Base-by-base conservation (phyloP, 371 early-diverging fungal species). In the Zychaea mexicana region DNA sequence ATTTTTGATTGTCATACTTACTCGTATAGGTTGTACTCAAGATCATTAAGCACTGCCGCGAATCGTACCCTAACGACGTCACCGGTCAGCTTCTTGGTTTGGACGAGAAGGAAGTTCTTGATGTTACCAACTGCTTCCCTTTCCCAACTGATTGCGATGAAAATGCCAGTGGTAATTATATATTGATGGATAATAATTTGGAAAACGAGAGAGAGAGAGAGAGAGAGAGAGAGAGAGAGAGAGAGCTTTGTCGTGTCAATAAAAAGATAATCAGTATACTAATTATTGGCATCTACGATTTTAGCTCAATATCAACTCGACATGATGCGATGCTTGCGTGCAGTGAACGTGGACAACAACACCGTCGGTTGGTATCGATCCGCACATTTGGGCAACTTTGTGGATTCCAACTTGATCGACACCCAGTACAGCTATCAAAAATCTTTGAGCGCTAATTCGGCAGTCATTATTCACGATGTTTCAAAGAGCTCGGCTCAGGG, bases 311-410 rank as follows among this genome's bases (percentile, higher is more conserved):
- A 97, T 79, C 96, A 96, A 82, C 72, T 92, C 36, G 94, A 92
- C 65, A 96, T 97, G 96, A 89, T 97, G 85, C 85, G 92, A 69
- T 90, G 92, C 77, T 83, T 97, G 71, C 90, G 94, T 63, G 92
- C 94, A 59, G 92, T 97, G 66, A 96, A 96, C 75, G 92, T 91
- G 54, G 98, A 98, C 72, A 91, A 94, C 74, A 94, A 94, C 85
- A 90, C 94, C 36, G 96, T 97, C 36, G 98, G 98, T n/a, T 96
- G 98, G 95, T 98, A 97, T 76, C 92, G 93, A 74, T 93, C 95
- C 30, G 88, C 95, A 47, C 86, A 90, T 67, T 77, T 95, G 73
- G 94, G 93, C 63, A 88, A 90, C 68, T 96, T 96, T 78, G 89
- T 97, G 85, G 91, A 93, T 83, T 88, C 90, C 75, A 89, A 88